phyloP scores from a whole-genome alignment of 2,329 filamentous ascomycete species.

The Botrytis fabae region DNA sequence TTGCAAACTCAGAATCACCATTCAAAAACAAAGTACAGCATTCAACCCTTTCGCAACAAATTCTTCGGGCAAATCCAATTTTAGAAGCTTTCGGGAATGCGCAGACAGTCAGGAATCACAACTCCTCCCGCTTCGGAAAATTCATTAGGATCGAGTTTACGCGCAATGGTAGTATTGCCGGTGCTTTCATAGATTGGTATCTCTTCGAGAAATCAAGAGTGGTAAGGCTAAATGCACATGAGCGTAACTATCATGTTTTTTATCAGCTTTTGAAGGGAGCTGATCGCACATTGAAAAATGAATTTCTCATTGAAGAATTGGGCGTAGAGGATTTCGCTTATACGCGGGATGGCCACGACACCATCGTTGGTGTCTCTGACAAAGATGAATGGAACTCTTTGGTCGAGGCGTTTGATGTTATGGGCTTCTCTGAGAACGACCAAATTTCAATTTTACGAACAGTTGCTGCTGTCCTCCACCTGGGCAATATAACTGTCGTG shows the following conservation, averaged over 20 bases:
- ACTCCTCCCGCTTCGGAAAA: slow-evolving; percentile 97
- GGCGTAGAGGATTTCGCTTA: slow-evolving; percentile 89
- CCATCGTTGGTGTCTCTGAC: slow-evolving; percentile 87
- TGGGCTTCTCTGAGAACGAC: slow-evolving; percentile 87
- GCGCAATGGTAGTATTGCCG: slow-evolving; percentile 82
- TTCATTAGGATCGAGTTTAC: slow-evolving; percentile 98
- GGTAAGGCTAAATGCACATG: slow-evolving; percentile 80
- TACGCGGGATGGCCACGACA: slow-evolving; percentile 86
- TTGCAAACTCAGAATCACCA: slow-evolving; percentile 79
- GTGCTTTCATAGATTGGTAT: slow-evolving; percentile 98
- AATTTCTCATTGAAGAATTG: slow-evolving; percentile 72
- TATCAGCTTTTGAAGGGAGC: slow-evolving; percentile 92
- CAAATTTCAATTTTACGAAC: slow-evolving; percentile 82
- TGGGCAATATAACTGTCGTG: slow-evolving; percentile 86
- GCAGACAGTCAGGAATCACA: slow-evolving; percentile 96
- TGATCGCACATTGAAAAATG: slow-evolving; percentile 68
- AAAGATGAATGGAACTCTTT: slow-evolving; percentile 84
- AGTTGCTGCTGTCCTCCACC: slow-evolving; percentile 85
- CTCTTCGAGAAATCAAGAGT: slow-evolving; percentile 97
- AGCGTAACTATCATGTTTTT: slow-evolving; percentile 96
- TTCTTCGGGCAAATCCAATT: slow-evolving; percentile 92
- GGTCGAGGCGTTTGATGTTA: slow-evolving; percentile 89
- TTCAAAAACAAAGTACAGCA: slow-evolving; percentile 63
- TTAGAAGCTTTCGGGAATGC: slow-evolving; percentile 98
- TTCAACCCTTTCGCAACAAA: slow-evolving; percentile 92